Base-by-base conservation (phyloP, 345 rosid species). In the Boechera retrofracta region DNA sequence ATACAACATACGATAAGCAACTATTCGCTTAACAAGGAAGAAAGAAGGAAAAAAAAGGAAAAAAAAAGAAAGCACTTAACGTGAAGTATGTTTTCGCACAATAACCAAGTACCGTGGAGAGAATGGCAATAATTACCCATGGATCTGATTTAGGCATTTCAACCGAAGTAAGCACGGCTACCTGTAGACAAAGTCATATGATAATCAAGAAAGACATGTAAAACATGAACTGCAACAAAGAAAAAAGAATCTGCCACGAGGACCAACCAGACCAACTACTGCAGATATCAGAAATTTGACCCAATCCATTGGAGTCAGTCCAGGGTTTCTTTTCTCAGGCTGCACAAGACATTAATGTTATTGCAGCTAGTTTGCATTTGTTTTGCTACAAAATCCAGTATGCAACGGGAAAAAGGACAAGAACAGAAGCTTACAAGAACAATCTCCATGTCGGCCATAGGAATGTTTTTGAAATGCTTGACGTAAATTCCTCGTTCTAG, bases 241-340 rank as follows among this genome's bases (percentile, higher is more conserved):
- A n/a, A 49, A 11, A 31, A 5, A 39, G 7, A 32, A 33, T 41
- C 28, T 66, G 52, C 68, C 29, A 31, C 60, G 73, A 60, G 78
- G 77, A 69, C 98, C 79, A 62, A 95, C 98, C 96, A 95, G 83
- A 59, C 99, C 99, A 80, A 91, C 91, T 21, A 91, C 80, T n/a
- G 99, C 96, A 72, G 99, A 91, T 77, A 62, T 85, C 38, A 95
- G 74, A 77, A 95, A 95, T 85, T 86, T 95, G 85, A 92, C 97
- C 99, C 99, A 95, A 79, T 95, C 99, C 92, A 89, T 83, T 52
- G 99, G 99, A 69, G 99, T 95, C 78, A 95, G 82, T 64, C 98
- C 97, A 31, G 99, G 99, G 78, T 88, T 95, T 82, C 87, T 88
- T 88, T 95, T 95, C 83, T 95, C 99, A 53, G 99, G 98, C 99